Conservation (phyloP, 2,329 filamentous ascomycete genomes). For the Cryphonectria naterciae region DNA sequence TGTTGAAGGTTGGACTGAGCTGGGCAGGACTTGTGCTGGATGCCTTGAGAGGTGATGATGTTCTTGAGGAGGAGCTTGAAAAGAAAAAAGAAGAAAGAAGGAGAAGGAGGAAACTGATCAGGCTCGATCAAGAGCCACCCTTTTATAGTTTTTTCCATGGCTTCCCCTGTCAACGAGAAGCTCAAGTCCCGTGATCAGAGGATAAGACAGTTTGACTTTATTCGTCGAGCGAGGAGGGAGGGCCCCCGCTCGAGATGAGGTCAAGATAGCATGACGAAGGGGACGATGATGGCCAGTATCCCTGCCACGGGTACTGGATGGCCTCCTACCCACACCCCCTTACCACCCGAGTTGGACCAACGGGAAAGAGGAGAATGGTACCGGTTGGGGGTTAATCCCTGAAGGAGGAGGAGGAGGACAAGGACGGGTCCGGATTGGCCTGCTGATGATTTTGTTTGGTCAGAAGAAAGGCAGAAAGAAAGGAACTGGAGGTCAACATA, state of each 20-base stretch:
- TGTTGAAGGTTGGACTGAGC: conserved; percentile 29
- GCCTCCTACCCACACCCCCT: conserved; percentile 30
- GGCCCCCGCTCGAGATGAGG: conserved; percentile 47
- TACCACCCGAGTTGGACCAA: conserved; percentile 33
- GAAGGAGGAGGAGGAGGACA: conserved; percentile 35
- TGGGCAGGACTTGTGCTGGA: conserved; percentile 28
- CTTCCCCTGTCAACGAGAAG: conserved; percentile 42
- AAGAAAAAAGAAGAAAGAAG: conserved; percentile 49
- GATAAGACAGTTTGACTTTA: conserved; percentile 50
- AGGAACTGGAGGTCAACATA: conserved; percentile 33
- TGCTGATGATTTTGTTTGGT: conserved; percentile 41
- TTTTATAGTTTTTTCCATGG: conserved; percentile 65
- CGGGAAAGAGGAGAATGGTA: conserved; percentile 34
- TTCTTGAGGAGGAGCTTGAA: conserved; percentile 29
- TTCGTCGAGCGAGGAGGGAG: conserved; percentile 43
- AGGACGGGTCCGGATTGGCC: conserved; percentile 36
- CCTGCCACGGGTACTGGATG: conserved; percentile 32
- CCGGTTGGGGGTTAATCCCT: conserved; percentile 40
- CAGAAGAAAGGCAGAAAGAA: conserved; percentile 36
- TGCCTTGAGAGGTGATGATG: conserved; percentile 30
- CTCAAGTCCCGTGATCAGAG: conserved; percentile 40
- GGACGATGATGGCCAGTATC: conserved; percentile 33
- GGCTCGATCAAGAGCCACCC: conserved; percentile 53
- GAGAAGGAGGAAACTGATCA: conserved; percentile 53
- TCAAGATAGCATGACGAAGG: conserved; percentile 37